These are phyloP conservation scores for Insectozyma bohioensis DNA, from an alignment of 1,139 yeast species.

Conservation along the genomic window DNA sequence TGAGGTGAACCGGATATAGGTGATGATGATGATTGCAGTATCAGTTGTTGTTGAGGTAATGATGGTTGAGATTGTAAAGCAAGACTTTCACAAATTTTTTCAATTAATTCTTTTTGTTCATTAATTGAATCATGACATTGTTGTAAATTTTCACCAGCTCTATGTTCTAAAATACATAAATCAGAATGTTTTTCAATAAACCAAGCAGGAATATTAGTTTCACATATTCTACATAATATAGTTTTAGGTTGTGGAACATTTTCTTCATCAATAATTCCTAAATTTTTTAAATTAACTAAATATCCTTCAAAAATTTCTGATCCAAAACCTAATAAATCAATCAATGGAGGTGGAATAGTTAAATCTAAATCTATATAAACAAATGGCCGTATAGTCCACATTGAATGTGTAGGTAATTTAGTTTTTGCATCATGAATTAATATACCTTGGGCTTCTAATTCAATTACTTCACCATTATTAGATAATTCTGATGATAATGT, in stretches of 20 bases:
- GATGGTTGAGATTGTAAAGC: conserved; percentile 20
- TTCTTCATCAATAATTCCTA: conserved; percentile 60
- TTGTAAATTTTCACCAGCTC: conserved; percentile 78
- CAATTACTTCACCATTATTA: conserved; percentile 61
- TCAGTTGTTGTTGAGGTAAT: conserved; percentile 10
- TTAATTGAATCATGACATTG: conserved; percentile 70
- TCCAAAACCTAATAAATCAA: conserved; percentile 83
- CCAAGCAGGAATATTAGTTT: conserved; percentile 91
- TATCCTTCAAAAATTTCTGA: conserved; percentile 80
- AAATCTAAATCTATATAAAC: conserved; percentile 60
- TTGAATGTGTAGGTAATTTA: conserved; percentile 72
- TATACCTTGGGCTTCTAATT: conserved; percentile 95
- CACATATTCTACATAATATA: conserved; percentile 90
- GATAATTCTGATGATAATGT: conserved; percentile 37
- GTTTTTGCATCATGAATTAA: conserved; percentile 67
- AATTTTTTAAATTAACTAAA: conserved; percentile 58
- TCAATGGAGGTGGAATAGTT: conserved; percentile 65
- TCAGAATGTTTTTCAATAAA: conserved; percentile 93
- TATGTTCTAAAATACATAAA: conserved; percentile 81
- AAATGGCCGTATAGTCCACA: conserved; percentile 91
- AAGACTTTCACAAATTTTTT: conserved; percentile 43
- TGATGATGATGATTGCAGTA: conserved; percentile 13
- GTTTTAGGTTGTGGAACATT: conserved; percentile 74
- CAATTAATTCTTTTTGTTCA: conserved; percentile 66
- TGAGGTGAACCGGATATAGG: conserved; percentile 2